These are phyloP conservation scores for Candida frijolesensis DNA, from an alignment of 1,139 yeast species.

Conservation along the genomic window DNA sequence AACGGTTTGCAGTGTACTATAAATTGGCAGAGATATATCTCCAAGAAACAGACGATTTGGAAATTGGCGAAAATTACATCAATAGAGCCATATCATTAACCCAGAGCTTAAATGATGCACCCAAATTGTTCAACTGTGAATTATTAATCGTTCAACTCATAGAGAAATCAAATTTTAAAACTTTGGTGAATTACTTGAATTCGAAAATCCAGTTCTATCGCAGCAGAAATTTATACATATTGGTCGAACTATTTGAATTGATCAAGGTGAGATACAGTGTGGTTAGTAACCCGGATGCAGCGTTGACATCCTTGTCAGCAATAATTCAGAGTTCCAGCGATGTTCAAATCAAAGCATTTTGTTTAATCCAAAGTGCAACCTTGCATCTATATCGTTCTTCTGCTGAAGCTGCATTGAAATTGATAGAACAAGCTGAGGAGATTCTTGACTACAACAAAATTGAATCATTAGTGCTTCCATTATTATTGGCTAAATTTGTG, in stretches of 20 bases:
- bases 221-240: conserved; percentile 15
- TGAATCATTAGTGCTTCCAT: conserved; percentile 1
- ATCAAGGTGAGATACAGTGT: conserved; percentile 32
- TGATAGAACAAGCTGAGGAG: conserved; percentile 20
- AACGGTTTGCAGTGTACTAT: conserved; percentile 34
- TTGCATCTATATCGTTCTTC: conserved; percentile 33
- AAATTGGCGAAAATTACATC: conserved; percentile 43
- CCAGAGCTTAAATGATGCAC: conserved; percentile 25
- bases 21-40: conserved; percentile 39
- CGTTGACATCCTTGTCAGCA: conserved; percentile 26
- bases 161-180: conserved; percentile 22
- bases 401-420: conserved; percentile 19
- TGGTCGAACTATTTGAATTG: conserved; percentile 28
- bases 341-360: conserved; percentile 20
- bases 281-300: conserved; percentile 24
- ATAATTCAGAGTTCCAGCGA: conserved; percentile 16
- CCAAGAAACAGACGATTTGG: conserved; percentile 41
- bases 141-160: conserved; percentile 37
- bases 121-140: conserved; percentile 28
- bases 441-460: not conserved
- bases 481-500: not conserved
- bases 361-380: conserved; percentile 24
- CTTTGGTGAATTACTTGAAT: conserved; percentile 32
- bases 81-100: conserved; percentile 40
- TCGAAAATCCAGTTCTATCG: conserved; percentile 25